These are phyloP conservation scores for Phaeosphaeriaceae sp. DNA, from an alignment of 2,329 filamentous ascomycete genomes.

Conservation along the genomic window DNA sequence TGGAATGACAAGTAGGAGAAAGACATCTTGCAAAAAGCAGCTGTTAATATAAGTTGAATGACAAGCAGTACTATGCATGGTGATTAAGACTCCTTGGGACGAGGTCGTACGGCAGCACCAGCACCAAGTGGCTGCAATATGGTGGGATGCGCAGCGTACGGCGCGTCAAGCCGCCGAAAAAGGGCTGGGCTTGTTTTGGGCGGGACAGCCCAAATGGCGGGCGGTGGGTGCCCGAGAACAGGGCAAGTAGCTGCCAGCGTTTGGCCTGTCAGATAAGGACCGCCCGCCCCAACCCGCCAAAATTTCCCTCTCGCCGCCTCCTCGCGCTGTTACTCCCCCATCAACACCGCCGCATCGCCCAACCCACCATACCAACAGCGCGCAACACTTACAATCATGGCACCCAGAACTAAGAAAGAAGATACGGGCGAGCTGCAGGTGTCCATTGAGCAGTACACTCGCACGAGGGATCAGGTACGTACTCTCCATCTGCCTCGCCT, in stretches of 20 bases:
- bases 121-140: neutral
- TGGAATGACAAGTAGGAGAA: too few species aligned
- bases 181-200: neutral
- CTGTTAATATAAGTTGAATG: too few species aligned
- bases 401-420: slow-evolving; percentile 38
- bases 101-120: neutral
- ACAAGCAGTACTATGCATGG: too few species aligned
- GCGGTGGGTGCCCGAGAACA: slow-evolving; percentile 2
- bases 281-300: slow-evolving; percentile 7
- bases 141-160: neutral
- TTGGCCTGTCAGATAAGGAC: slow-evolving; percentile 8
- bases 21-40: too few species aligned
- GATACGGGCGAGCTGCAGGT: slow-evolving; percentile 51
- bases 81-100: too few species aligned
- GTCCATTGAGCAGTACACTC: slow-evolving; percentile 77
- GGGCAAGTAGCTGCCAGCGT: neutral
- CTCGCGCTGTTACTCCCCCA: neutral
- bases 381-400: slow-evolving; percentile 24
- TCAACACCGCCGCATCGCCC: slow-evolving; percentile 9
- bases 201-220: neutral
- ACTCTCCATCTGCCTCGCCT: slow-evolving; percentile 4
- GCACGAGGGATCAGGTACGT: slow-evolving; percentile 83
- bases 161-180: neutral
- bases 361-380: neutral
- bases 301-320: slow-evolving; percentile 5